Conservation (phyloP, 1,139 yeast genomes). For the Ogataea hybrid region DNA sequence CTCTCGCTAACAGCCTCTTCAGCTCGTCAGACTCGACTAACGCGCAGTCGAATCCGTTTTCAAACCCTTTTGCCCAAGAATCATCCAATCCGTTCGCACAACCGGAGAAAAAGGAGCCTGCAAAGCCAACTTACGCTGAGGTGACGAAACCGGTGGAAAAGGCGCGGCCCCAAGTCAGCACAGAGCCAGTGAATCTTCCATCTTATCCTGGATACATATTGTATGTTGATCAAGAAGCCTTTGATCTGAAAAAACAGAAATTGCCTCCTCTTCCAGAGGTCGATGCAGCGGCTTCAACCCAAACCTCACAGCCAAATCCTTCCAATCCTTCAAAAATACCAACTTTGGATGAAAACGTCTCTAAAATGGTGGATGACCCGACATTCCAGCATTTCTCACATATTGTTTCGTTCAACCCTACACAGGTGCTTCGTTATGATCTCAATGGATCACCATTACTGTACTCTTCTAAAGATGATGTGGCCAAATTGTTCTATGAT, state of each 20-base stretch:
- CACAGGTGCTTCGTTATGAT: constrained; percentile 83
- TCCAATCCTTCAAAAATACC: constrained; percentile 24
- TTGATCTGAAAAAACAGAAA: constrained; percentile 35
- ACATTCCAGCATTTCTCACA: constrained; percentile 77
- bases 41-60: constrained; percentile 40
- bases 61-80: constrained; percentile 22
- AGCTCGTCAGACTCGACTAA: constrained; percentile 22
- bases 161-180: not conserved
- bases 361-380: constrained; percentile 65
- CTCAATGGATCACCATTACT: constrained; percentile 71
- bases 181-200: constrained; percentile 36
- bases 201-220: constrained; percentile 62
- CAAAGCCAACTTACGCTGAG: constrained; percentile 23
- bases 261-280: constrained; percentile 26
- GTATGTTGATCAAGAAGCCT: constrained; percentile 55
- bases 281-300: constrained; percentile 14
- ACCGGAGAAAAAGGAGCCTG: constrained; percentile 5
- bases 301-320: constrained; percentile 7
- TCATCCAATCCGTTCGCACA: constrained; percentile 32
- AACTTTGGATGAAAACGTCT: constrained; percentile 38
- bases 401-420: constrained; percentile 74
- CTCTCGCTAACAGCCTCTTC: constrained; percentile 40
- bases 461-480: constrained; percentile 62
- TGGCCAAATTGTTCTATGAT: constrained; percentile 42
- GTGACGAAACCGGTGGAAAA: constrained; percentile 11